These are phyloP conservation scores for Pseudogymnoascus verrucosus DNA, from an alignment of 2,329 filamentous ascomycete species.

Conservation along the genomic window DNA sequence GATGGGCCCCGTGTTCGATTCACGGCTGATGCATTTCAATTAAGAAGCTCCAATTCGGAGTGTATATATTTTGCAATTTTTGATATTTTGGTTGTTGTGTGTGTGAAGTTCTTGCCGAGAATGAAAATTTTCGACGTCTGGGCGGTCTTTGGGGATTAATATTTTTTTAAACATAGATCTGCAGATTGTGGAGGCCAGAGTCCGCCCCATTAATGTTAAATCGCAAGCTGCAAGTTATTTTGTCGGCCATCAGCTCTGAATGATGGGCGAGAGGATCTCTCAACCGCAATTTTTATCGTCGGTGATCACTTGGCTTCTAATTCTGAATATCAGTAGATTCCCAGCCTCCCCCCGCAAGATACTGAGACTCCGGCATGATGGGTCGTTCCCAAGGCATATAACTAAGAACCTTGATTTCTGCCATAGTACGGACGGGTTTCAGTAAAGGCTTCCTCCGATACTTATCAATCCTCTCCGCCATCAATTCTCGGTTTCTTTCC, in stretches of 20 bases:
- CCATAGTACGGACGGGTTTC: not conserved
- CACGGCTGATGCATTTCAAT: slow-evolving; percentile 16
- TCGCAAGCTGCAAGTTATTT: not conserved
- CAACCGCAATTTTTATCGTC: not conserved
- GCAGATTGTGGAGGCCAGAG: not conserved
- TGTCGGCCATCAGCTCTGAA: not conserved
- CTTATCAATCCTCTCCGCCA: not conserved
- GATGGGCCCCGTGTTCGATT: slow-evolving; percentile 31
- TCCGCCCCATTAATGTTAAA: not conserved
- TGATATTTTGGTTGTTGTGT: not conserved
- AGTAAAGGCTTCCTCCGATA: not conserved
- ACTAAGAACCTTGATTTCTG: not conserved
- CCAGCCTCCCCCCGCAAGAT: not conserved
- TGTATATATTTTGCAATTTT: not conserved
- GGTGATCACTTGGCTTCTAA: not conserved
- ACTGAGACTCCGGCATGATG: not conserved
- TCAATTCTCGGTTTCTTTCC: not conserved
- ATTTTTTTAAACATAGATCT: not conserved
- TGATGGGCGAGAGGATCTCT: not conserved
- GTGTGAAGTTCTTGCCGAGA: not conserved
- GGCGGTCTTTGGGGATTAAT: not conserved
- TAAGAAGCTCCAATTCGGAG: not conserved
- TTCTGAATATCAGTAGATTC: not conserved
- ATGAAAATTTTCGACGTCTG: not conserved
- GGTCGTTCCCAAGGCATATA: not conserved